A percentile compares a stretch with the other conserved stretches of the same genome.
Evolutionary conservation across 495 filamentous ascomycete species (phyloP).

Genomic region (Lentithecium fluviatile): DNA sequence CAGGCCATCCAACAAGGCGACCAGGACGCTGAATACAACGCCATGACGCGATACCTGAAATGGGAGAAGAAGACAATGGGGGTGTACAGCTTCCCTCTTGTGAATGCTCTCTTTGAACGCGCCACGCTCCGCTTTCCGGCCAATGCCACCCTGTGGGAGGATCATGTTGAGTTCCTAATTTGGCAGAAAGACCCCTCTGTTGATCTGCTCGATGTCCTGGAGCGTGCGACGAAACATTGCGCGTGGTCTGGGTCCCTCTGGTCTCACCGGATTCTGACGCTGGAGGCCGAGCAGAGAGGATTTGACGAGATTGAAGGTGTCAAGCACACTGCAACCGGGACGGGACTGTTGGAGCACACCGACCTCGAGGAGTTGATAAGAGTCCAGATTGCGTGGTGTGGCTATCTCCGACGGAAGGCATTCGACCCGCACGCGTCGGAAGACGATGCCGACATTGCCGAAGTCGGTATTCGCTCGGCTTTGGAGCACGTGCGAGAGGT

Average conservation of each 20-base stretch:
- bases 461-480: conserved; percentile 81
- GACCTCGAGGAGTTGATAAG: conserved; percentile 84
- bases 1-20: conserved; percentile 60
- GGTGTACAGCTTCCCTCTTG: conserved; percentile 58
- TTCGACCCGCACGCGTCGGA: conserved; percentile 68
- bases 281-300: conserved; percentile 69
- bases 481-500: conserved; percentile 77
- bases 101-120: conserved; percentile 74
- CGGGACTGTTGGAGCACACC: conserved; percentile 67
- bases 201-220: conserved; percentile 51
- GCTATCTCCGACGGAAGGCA: conserved; percentile 79
- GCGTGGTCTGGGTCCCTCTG: conserved; percentile 90
- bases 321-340: conserved; percentile 88
- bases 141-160: conserved; percentile 73
- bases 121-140: conserved; percentile 67
- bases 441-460: conserved; percentile 85
- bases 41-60: conserved; percentile 74
- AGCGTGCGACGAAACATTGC: conserved; percentile 80
- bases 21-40: conserved; percentile 53
- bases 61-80: conserved; percentile 68
- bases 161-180: conserved; percentile 72
- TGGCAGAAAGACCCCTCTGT: conserved; percentile 45
- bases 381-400: conserved; percentile 89
- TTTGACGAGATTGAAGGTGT: conserved; percentile 82
- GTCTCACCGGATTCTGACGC: conserved; percentile 80